Evolutionary conservation across 2,329 filamentous ascomycete genomes (phyloP).

Genomic region (Hypoxylon sp.): DNA sequence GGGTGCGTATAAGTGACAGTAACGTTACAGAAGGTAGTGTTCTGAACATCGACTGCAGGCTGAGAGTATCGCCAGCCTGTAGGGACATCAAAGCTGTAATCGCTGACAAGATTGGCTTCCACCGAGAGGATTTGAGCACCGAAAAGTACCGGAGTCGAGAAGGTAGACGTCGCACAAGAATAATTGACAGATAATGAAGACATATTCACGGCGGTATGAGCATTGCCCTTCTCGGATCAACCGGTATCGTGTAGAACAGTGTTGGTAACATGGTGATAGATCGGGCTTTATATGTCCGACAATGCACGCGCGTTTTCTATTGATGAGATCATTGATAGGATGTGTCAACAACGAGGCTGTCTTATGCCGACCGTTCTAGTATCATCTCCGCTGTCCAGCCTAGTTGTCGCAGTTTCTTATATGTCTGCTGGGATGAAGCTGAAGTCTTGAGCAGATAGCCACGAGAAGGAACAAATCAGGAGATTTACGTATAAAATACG

Average conservation of each 20-base stretch:
- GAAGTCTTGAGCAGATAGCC: not conserved
- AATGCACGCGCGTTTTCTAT: not conserved
- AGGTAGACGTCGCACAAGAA: not conserved
- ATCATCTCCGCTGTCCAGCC: not conserved
- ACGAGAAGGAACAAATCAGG: not conserved
- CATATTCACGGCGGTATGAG: not conserved
- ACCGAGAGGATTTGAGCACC: constrained; percentile 9
- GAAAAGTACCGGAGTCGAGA: constrained; percentile 1
- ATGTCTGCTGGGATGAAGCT: not conserved
- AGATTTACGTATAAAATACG: constrained; percentile 12
- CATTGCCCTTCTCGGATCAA: not conserved
- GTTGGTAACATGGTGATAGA: not conserved
- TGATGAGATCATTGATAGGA: not conserved
- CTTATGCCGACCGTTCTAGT: not conserved
- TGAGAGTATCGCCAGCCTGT: constrained; percentile 12
- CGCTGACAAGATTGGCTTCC: not conserved
- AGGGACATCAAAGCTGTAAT: constrained; percentile 16
- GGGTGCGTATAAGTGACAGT: constrained; percentile 61
- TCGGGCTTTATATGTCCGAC: not conserved
- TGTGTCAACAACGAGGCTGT: not conserved
- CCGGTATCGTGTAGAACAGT: not conserved
- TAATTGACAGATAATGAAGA: not conserved
- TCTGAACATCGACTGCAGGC: constrained; percentile 1
- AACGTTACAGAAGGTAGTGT: constrained; percentile 58
- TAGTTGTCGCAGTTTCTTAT: not conserved